phyloP scores from a whole-genome alignment of 2,329 filamentous ascomycete species.

The Parastagonospora avenae region DNA sequence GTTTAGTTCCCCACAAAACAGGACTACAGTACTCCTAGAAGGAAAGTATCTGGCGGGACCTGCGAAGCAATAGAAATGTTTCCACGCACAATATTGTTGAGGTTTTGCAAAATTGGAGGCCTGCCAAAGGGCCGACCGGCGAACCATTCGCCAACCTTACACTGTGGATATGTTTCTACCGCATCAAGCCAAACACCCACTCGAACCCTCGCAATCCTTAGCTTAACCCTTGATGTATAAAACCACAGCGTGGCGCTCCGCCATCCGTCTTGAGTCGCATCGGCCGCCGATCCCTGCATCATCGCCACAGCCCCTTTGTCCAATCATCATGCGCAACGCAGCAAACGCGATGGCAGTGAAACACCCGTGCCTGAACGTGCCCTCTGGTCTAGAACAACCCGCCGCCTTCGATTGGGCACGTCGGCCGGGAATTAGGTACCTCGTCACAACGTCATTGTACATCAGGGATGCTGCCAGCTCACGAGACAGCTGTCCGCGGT shows the following conservation, averaged over 20 bases:
- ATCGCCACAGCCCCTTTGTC: slow-evolving; percentile 9
- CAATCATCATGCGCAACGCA: not conserved
- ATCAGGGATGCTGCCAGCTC: slow-evolving; percentile 1
- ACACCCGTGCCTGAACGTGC: slow-evolving; percentile 36
- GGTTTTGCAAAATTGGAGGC: too few relatives aligned
- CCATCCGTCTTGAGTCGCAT: slow-evolving; percentile 22
- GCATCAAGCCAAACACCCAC: too few relatives aligned
- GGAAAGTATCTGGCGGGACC: too few relatives aligned
- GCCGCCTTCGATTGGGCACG: too few relatives aligned
- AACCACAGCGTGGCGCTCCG: not conserved
- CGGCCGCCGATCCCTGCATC: slow-evolving; percentile 28
- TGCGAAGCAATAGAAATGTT: too few relatives aligned
- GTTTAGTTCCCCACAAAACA: too few relatives aligned
- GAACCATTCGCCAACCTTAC: too few relatives aligned
- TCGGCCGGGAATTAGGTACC: not conserved
- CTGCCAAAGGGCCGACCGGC: too few relatives aligned
- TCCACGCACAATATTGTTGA: too few relatives aligned
- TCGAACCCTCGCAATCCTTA: not conserved
- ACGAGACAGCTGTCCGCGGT: too few relatives aligned
- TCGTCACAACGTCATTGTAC: slow-evolving; percentile 1
- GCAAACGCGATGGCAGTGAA: slow-evolving; percentile 26
- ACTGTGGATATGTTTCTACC: too few relatives aligned
- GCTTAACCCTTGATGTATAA: not conserved
- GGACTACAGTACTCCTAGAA: too few relatives aligned
- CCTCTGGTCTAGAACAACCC: slow-evolving; percentile 2